Conservation (phyloP, 2,329 filamentous ascomycete species). For the Diaporthe amygdali region DNA sequence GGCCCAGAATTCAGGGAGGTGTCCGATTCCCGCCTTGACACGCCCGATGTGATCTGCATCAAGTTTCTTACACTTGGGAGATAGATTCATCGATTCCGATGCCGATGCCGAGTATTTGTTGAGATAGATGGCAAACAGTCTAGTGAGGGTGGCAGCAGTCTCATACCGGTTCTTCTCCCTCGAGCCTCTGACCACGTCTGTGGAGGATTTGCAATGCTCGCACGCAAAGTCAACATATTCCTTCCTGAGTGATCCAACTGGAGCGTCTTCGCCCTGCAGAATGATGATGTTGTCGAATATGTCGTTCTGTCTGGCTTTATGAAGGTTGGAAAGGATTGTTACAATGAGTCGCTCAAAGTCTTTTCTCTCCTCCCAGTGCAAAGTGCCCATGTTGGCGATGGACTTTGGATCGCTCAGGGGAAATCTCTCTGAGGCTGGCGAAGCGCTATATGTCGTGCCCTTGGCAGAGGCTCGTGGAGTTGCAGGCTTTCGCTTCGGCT, state of each 20-base stretch:
- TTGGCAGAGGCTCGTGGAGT: not conserved
- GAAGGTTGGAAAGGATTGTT: conserved; percentile 16
- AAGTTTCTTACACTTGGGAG: conserved; percentile 19
- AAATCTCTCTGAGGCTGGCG: not conserved
- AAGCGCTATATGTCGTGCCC: not conserved
- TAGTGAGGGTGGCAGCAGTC: not conserved
- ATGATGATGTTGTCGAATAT: conserved; percentile 4
- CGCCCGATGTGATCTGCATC: not conserved
- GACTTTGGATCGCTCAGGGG: conserved; percentile 8
- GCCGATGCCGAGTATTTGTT: not conserved
- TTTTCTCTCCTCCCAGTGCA: conserved; percentile 18
- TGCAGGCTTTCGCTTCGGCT: not conserved
- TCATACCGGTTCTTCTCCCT: not conserved
- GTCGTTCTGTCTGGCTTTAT: not conserved
- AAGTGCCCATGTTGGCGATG: conserved; percentile 21
- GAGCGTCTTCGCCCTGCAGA: not conserved
- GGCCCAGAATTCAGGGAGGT: conserved; percentile 8
- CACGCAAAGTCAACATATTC: not conserved
- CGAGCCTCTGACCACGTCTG: not conserved
- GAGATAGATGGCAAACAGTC: conserved; percentile 17
- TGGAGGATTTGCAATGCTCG: not conserved
- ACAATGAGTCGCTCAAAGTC: conserved; percentile 27
- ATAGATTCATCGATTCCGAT: no score
- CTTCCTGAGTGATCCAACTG: not conserved
- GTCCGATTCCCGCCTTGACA: not conserved